Base-by-base conservation (phyloP, 768 basidiomycete genomes). In the Dentipellis sp. region DNA sequence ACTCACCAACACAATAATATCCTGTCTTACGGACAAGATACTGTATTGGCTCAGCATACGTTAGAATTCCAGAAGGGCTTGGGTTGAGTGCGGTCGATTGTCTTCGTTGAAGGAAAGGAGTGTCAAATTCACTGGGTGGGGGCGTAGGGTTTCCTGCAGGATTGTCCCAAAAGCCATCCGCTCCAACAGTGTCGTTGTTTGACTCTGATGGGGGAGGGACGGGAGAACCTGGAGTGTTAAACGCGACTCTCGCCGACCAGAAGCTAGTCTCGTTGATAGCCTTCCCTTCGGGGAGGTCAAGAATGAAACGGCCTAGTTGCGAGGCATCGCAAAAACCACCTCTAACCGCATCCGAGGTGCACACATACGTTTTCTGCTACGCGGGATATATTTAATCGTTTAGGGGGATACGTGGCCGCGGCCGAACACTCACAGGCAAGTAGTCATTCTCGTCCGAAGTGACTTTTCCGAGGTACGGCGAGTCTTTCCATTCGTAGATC, bases 401-500 rank as follows among this genome's bases (percentile, higher is more conserved):
- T 55, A 56, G 39, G 46, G 50, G 59, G 23, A 50, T 29, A 39
- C 21, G 42, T 11, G 4, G n/a, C 19, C 29, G 10, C 38, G 45
- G 39, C 35, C 22, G 58, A n/a, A 21, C 55, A 72, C 84, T 80
- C 69, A 93, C 87, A 60, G 87, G 88, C 51, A 86, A 65, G 55
- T 74, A 72, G 39, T 81, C 77, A 59, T 82, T 76, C 5, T 66
- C 69, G 35, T 70, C 58, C 4, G 82, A 81, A 34, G 83, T 82
- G 48, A 76, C 71, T 67, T 78, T 83, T 36, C 97, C 97, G 2
- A 99, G 77, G 66, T 90, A 94, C 48, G 76, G 71, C 53, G 84
- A 84, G 66, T 99, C 97, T 29, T 76, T 68, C 94, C 94, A 99
- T 72, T 98, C 95, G 65, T 97, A 99, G 21, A 99, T 83, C 53